Base-by-base conservation (phyloP, 768 basidiomycete species). In the Ephemerocybe angulata region DNA sequence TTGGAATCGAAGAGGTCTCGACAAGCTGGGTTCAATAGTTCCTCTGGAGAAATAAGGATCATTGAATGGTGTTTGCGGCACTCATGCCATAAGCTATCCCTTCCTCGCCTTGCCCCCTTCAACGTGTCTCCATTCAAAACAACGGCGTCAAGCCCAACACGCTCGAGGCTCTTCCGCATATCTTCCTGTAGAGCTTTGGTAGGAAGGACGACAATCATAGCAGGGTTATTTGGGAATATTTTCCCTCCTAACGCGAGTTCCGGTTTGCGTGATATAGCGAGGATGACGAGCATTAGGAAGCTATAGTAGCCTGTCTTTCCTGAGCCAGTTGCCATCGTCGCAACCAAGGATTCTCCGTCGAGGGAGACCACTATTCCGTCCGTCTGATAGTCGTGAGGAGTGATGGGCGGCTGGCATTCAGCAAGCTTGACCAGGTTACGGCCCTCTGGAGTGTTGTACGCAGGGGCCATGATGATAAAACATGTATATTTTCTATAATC, bases 221-320 rank as follows among this genome's bases (percentile, higher is more conserved):
- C 38, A 19, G 38, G 38, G n/a, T 41, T 41, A 13, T 8, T 6
- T 5, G 38, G 38, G 21, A 41, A 41, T 8, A 19, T 41, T 6
- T 10, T 19, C 7, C 38, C 38, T 10, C 17, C 38, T 7, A 41
- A 19, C 5, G 38, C 38, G 10, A 10, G 7, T n/a, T 19, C 15
- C 5, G 38, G 38, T 13, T n/a, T 19, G 6, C 17, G 6, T 5
- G 38, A 41, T 13, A 41, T 41, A 7, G 7, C 38, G n/a, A 41
- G 15, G 10, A 59, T 59, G 27, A 59, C 22, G 13, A 52, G 50
- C 29, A 59, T 54, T 35, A 30, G 43, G 37, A 40, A 59, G 37
- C 31, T 56, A 52, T 1, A 55, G 25, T 52, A 56, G 12, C 55
- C 58, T 25, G 58, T 56, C 22, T 59, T 59, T 10, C 58, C 58